Conservation (phyloP, 2,329 filamentous ascomycete genomes). For the Plectosphaerella sp. region DNA sequence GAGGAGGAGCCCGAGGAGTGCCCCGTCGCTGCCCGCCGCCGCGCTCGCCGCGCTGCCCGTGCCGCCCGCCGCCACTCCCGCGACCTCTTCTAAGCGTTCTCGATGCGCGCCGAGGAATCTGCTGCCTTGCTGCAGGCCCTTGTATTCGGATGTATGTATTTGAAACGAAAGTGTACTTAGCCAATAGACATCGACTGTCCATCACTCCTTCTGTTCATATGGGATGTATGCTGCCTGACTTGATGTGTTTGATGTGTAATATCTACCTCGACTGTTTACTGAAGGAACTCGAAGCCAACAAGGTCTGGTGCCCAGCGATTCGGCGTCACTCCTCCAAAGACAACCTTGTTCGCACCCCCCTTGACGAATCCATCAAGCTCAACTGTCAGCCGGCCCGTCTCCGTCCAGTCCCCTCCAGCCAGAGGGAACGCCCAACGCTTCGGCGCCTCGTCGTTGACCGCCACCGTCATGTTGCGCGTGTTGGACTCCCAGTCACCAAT, state of each 20-base stretch:
- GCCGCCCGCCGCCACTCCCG: constrained; percentile 12
- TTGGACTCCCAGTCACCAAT: constrained; percentile 41
- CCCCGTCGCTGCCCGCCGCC: constrained; percentile 6
- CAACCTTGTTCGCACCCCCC: constrained; percentile 30
- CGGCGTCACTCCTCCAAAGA: constrained; percentile 22
- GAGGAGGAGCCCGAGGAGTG: neutral
- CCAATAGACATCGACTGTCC: neutral
- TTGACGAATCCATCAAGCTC: constrained; percentile 39
- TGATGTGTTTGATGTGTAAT: too few species aligned
- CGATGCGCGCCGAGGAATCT: neutral
- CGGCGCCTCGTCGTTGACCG: constrained; percentile 34
- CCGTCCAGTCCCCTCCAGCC: constrained; percentile 45
- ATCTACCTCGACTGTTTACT: neutral
- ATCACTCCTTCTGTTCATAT: too few species aligned
- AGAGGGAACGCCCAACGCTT: constrained; percentile 46
- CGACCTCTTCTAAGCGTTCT: constrained; percentile 1
- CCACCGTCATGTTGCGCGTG: constrained; percentile 43
- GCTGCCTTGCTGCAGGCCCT: neutral
- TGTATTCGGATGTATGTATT: neutral
- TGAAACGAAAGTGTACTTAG: neutral
- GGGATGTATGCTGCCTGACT: too few species aligned
- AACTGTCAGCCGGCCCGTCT: constrained; percentile 38
- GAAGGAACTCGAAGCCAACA: constrained; percentile 31
- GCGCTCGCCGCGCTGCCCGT: constrained; percentile 9
- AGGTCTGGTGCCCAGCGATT: constrained; percentile 32